Evolutionary conservation across 768 basidiomycete genomes (phyloP).

Genomic region (Tylopilus sp.): DNA sequence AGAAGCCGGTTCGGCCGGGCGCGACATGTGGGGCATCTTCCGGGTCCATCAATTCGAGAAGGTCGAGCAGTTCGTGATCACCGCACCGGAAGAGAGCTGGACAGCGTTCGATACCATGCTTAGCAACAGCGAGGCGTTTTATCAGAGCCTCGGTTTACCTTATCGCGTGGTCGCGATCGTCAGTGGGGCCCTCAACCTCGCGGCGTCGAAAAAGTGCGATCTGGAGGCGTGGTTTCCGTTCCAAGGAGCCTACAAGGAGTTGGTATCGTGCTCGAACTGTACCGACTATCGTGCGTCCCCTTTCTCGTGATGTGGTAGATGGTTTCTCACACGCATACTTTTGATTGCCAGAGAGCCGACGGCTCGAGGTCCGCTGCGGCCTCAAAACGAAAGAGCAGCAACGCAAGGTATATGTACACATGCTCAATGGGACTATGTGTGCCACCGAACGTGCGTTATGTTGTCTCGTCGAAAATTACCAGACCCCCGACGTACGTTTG

Average conservation of each 20-base stretch:
- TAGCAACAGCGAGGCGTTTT: conserved; percentile 87
- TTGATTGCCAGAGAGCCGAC: conserved; percentile 68
- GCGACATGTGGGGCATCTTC: conserved; percentile 99
- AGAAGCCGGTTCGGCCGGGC: conserved; percentile 95
- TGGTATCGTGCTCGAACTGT: conserved; percentile 97
- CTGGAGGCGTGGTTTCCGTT: conserved; percentile 99
- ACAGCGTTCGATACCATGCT: conserved; percentile 92
- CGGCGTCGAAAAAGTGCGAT: conserved; percentile 96
- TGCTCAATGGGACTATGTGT: conserved; percentile 97
- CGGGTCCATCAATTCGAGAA: conserved; percentile 99
- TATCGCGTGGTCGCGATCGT: conserved; percentile 95
- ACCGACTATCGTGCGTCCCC: conserved; percentile 91
- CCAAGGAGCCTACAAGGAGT: conserved; percentile 93
- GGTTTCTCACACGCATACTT: neutral
- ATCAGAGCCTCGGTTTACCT: conserved; percentile 89
- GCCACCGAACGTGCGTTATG: conserved; percentile 96
- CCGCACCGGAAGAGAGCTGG: conserved; percentile 93
- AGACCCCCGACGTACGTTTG: conserved; percentile 79
- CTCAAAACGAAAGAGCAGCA: conserved; percentile 88
- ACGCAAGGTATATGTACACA: conserved; percentile 94
- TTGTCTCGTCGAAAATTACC: conserved; percentile 98
- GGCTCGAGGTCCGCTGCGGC: conserved; percentile 91
- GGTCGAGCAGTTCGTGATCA: conserved; percentile 95
- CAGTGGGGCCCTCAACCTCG: conserved; percentile 94
- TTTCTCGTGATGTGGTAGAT: neutral